Percentiles rank a stretch among this genome's conserved stretches.
Conservation (phyloP, 306 rosid genomes). For the Pterocarpus macrocarpus region DNA sequence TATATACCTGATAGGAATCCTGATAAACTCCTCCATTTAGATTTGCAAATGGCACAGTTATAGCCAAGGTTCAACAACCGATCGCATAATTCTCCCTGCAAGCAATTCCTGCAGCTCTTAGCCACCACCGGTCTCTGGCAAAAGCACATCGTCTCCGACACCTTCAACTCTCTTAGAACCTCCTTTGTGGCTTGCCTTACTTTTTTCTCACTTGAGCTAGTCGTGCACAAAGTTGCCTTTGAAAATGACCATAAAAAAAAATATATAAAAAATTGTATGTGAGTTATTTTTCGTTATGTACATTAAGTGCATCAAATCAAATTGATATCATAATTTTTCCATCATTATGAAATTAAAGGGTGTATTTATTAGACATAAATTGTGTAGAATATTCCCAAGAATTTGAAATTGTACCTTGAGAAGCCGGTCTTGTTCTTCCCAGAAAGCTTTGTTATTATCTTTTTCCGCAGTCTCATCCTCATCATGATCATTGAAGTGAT, state of each 20-base stretch:
- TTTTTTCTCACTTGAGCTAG: slow-evolving; percentile 62
- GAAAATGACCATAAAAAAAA: background rate
- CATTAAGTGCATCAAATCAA: no score
- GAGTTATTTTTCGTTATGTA: background rate
- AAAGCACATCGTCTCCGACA: slow-evolving; percentile 49
- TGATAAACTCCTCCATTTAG: slow-evolving; percentile 73
- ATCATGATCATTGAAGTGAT: background rate
- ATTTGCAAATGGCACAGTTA: slow-evolving; percentile 71
- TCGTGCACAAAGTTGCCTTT: slow-evolving; percentile 62
- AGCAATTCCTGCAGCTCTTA: slow-evolving; percentile 74
- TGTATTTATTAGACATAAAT: no score
- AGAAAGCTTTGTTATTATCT: slow-evolving; percentile 51
- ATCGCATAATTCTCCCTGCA: slow-evolving; percentile 63
- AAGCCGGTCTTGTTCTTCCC: slow-evolving; percentile 70
- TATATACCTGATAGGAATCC: slow-evolving; percentile 70
- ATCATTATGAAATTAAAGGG: no score
- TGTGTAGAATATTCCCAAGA: no score
- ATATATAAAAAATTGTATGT: no score
- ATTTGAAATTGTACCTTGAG: slow-evolving; percentile 60
- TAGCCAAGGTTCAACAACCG: slow-evolving; percentile 62
- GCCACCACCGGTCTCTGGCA: slow-evolving; percentile 51
- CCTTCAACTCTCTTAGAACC: slow-evolving; percentile 50
- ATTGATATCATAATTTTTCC: no score
- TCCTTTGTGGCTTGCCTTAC: slow-evolving; percentile 67
- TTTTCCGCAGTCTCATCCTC: slow-evolving; percentile 51